Evolutionary conservation across 352 stramenopile species (phyloP).

Genomic region (Phytophthora pistaciae): DNA sequence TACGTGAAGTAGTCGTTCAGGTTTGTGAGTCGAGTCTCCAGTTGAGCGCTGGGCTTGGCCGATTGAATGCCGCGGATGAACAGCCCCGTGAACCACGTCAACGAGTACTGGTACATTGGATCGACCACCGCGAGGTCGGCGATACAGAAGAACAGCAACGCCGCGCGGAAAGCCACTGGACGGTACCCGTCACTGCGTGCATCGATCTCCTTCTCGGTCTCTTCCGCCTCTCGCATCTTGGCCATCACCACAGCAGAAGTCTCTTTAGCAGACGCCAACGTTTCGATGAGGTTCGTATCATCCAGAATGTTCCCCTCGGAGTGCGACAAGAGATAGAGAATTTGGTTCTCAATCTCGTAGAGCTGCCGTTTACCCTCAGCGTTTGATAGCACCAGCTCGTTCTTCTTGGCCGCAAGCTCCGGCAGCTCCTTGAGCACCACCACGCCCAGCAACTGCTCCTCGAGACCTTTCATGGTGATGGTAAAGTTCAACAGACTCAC

Average conservation of each 20-base stretch:
- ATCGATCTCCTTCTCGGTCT: slow-evolving; percentile 93
- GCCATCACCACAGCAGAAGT: slow-evolving; percentile 83
- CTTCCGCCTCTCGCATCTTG: slow-evolving; percentile 93
- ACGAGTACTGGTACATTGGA: slow-evolving; percentile 93
- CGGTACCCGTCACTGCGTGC: slow-evolving; percentile 88
- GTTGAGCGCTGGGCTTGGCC: slow-evolving; percentile 66
- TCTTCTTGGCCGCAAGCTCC: slow-evolving; percentile 92
- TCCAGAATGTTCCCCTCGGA: slow-evolving; percentile 94
- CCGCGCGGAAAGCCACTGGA: slow-evolving; percentile 88
- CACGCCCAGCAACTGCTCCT: slow-evolving; percentile 92
- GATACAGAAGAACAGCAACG: slow-evolving; percentile 93
- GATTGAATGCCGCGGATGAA: slow-evolving; percentile 92
- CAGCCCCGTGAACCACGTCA: slow-evolving; percentile 94
- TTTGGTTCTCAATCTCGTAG: slow-evolving; percentile 94
- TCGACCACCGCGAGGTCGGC: slow-evolving; percentile 90
- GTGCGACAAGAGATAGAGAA: slow-evolving; percentile 91
- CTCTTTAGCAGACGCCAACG: slow-evolving; percentile 83
- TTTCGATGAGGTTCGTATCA: slow-evolving; percentile 94
- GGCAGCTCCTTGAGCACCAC: slow-evolving; percentile 92
- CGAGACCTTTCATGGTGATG: slow-evolving; percentile 92
- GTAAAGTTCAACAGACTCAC: slow-evolving; percentile 94
- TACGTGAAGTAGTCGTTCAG: slow-evolving; percentile 96
- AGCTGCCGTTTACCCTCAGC: slow-evolving; percentile 90
- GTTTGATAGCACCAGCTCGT: slow-evolving; percentile 90
- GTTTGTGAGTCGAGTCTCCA: slow-evolving; percentile 84